phyloP scores from a whole-genome alignment of 441 rosid species.

The Mallotus japonicus region DNA sequence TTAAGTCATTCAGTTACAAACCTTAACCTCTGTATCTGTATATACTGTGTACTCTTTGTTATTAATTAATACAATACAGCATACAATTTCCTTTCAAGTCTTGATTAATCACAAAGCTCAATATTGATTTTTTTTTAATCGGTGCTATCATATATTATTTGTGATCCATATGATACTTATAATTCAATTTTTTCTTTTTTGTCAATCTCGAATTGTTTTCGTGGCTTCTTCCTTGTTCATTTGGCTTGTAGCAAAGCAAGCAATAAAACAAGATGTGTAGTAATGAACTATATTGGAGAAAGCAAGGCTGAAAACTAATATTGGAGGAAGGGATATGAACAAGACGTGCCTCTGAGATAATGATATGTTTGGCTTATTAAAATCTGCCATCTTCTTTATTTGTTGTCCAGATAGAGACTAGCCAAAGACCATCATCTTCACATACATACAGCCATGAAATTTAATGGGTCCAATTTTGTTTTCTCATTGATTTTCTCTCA shows the following conservation, averaged over 20 bases:
- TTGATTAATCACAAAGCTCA: too few species aligned
- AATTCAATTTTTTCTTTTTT: too few species aligned
- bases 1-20: too few species aligned
- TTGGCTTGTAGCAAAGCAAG: not conserved
- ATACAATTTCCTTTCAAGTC: too few species aligned
- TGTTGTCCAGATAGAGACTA: conserved; percentile 39
- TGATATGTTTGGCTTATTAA: conserved; percentile 28
- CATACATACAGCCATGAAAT: conserved; percentile 20
- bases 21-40: too few species aligned
- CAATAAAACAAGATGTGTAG: not conserved
- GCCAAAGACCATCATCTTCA: conserved; percentile 22
- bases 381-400: conserved; percentile 24
- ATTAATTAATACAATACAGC: too few species aligned
- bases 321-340: not conserved
- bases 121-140: too few species aligned
- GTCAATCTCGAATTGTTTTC: not conserved
- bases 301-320: not conserved
- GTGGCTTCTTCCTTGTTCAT: not conserved
- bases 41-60: too few species aligned
- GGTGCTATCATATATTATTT: too few species aligned
- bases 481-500: not conserved
- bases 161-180: too few species aligned
- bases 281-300: not conserved
- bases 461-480: conserved; percentile 20
- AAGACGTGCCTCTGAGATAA: conserved; percentile 12